Base-by-base conservation (phyloP, 805 yeast species). In the Candida broadrunensis region DNA sequence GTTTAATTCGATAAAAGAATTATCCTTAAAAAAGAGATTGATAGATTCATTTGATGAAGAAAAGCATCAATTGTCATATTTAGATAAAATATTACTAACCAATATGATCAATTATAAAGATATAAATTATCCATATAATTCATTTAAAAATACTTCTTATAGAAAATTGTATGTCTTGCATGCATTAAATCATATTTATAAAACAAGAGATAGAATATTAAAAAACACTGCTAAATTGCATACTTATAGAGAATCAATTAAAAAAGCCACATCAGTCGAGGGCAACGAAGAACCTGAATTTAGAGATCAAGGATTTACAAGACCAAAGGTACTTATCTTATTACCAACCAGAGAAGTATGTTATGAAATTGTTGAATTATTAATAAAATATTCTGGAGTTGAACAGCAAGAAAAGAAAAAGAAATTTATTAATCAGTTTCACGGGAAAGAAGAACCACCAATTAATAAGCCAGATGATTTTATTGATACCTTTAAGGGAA, bases 221-320 rank as follows among this genome's bases (percentile, higher is more conserved):
- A 85, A 85, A 56, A 83, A 93, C 64, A 88, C 83, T 50, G 75
- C 77, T 37, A 80, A 78, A 50, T 49, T 82, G 16, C 63, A 69
- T 23, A 49, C 60, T 14, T 68, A 67, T 42, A 71, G 70, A 44
- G 78, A 70, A 27, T 57, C 65, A 15, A 42, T 69, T 34, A 57
- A 68, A 33, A 58, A 39, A 60, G 66, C 43, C 8, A 66, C 67
- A 19, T 78, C 73, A 37, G 68, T 65, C 2, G 48, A 46, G 12
- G 26, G 46, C 3, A 54, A 52, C 3, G 55, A 58, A 49, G 81
- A 76, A 44, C 77, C 77, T 11, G 95, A 88, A 52, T 73, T 75
- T 48, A 69, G 95, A 41, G 99, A 93, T 59, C 98, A 93, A 61
- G 98, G 99, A 21, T 93, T 88, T 59, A 90, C 97, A 0, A 75